Percentiles rank a stretch among this genome's conserved stretches.
These are phyloP conservation scores for sorghum (Sorghum bicolor) DNA, from an alignment of 176 grass and related monocot genomes.

Conservation along the genomic window Sorghum_bicolor_NCBIv3 NC_012877.2:624501-625000, in stretches of 20 bases:
- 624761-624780: conserved; percentile 25
- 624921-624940: neutral
- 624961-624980: conserved; percentile 5
- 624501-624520: neutral
- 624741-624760: conserved; percentile 73
- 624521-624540: conserved; percentile 19
- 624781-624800: neutral
- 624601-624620: conserved; percentile 41
- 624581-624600: conserved; percentile 56
- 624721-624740: conserved; percentile 60
- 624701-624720: conserved; percentile 73
- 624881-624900: neutral
- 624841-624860: neutral
- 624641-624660: conserved; percentile 60
- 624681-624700: conserved; percentile 59
- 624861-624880: neutral
- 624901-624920: neutral
- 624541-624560: conserved; percentile 33
- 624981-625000: conserved; percentile 64
- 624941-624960: conserved; percentile 9
- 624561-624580: conserved; percentile 73
- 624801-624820: neutral
- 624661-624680: conserved; percentile 65
- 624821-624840: neutral
- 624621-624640: conserved; percentile 66